Evolutionary conservation across 345 rosid species (phyloP).

Genomic region (Populus simonii): DNA sequence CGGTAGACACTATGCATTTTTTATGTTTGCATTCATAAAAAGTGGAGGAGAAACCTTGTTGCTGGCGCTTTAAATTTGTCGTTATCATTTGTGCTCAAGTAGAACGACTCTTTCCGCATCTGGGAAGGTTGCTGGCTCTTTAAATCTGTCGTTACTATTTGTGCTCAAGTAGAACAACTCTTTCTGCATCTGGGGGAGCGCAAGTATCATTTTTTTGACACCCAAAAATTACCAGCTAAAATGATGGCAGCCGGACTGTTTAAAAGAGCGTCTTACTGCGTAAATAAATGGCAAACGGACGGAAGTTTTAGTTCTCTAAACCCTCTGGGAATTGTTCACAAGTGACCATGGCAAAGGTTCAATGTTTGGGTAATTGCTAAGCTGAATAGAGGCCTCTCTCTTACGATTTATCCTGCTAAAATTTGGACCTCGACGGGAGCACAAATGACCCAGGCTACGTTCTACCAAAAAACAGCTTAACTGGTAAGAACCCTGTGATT

Average conservation of each 20-base stretch:
- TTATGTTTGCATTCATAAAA: too few relatives aligned
- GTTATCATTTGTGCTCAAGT: too few relatives aligned
- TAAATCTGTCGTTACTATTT: too few relatives aligned
- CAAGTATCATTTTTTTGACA: too few relatives aligned
- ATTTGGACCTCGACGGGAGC: not conserved
- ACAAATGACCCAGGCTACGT: not conserved
- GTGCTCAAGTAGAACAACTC: too few relatives aligned
- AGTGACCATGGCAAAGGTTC: not conserved
- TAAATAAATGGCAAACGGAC: too few relatives aligned
- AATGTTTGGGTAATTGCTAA: not conserved
- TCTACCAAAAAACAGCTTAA: not conserved
- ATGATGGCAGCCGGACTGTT: not conserved
- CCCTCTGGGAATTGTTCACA: not conserved
- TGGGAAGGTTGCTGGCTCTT: too few relatives aligned
- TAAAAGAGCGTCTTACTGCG: not conserved
- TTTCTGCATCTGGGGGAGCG: too few relatives aligned
- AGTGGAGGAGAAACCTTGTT: too few relatives aligned
- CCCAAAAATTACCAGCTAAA: not conserved
- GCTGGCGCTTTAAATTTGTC: too few relatives aligned
- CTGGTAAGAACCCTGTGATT: not conserved
- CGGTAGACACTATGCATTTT: too few relatives aligned
- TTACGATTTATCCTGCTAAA: not conserved
- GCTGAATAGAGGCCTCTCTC: not conserved
- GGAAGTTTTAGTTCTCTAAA: not conserved
- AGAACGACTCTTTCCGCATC: too few relatives aligned